These are phyloP conservation scores for Heliocybe sulcata DNA, from an alignment of 1,284 basidiomycete genomes.

Conservation along the genomic window DNA sequence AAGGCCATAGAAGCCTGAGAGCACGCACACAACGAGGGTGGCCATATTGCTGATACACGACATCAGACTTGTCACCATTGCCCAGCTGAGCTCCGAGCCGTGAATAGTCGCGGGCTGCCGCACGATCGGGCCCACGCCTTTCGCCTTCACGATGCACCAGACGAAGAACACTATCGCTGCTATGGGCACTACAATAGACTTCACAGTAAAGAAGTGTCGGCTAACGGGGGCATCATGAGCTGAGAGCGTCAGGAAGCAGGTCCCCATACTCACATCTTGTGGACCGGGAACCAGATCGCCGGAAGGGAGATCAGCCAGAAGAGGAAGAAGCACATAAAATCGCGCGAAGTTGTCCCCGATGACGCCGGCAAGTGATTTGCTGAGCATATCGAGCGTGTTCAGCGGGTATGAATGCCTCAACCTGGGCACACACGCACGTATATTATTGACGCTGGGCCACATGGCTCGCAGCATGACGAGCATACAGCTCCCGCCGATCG, in stretches of 20 bases:
- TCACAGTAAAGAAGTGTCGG: constrained; percentile 77
- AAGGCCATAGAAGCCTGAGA: background rate
- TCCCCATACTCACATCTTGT: constrained; percentile 53
- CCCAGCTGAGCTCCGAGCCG: constrained; percentile 71
- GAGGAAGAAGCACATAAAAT: constrained; percentile 80
- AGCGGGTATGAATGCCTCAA: constrained; percentile 1
- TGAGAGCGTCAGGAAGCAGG: too few relatives aligned
- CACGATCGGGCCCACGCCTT: constrained; percentile 78
- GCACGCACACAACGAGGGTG: constrained; percentile 55
- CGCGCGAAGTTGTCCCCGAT: constrained; percentile 61
- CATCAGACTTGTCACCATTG: constrained; percentile 74
- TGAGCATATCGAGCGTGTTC: constrained; percentile 13
- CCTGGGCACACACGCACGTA: constrained; percentile 37
- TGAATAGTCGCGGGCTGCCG: constrained; percentile 58
- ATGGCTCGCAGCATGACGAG: constrained; percentile 67
- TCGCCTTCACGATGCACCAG: constrained; percentile 76
- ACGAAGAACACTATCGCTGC: constrained; percentile 76
- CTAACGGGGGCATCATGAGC: too few relatives aligned
- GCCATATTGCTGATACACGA: constrained; percentile 78
- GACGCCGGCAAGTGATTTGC: constrained; percentile 63
- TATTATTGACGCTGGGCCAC: constrained; percentile 65
- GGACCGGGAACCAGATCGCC: constrained; percentile 75
- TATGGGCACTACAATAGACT: constrained; percentile 66
- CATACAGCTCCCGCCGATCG: constrained; percentile 75
- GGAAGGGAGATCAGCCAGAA: constrained; percentile 82